A percentile compares a stretch with the other conserved stretches of the same genome.
These are phyloP conservation scores for Camillea tinctor DNA, from an alignment of 2,329 filamentous ascomycete species.

Conservation along the genomic window DNA sequence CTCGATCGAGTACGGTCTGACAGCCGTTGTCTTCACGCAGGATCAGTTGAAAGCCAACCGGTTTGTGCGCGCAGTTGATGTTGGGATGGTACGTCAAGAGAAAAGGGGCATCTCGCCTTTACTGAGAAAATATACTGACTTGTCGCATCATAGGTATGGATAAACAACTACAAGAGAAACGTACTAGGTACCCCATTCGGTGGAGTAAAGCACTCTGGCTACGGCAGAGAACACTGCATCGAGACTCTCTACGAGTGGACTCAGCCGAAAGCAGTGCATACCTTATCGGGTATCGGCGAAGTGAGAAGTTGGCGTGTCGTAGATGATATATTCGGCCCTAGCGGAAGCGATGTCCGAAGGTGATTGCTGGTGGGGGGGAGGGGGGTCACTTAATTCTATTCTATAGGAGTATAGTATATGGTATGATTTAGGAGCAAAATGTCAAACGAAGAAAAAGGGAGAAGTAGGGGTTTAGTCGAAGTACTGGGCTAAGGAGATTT, in stretches of 20 bases:
- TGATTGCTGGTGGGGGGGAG: neutral
- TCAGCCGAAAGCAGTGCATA: conserved; percentile 7
- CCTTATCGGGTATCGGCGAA: conserved; percentile 17
- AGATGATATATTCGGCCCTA: conserved; percentile 1
- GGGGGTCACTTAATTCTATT: neutral
- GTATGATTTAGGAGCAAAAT: too few relatives aligned
- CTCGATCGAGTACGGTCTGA: conserved; percentile 56
- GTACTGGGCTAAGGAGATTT: too few relatives aligned
- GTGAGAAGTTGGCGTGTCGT: neutral
- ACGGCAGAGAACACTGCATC: conserved; percentile 17
- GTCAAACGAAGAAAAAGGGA: too few relatives aligned
- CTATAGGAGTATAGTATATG: too few relatives aligned
- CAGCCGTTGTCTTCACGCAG: conserved; percentile 56
- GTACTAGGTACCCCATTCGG: conserved; percentile 20
- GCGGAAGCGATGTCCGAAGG: neutral
- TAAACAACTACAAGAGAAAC: conserved; percentile 40
- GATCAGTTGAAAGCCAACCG: conserved; percentile 47
- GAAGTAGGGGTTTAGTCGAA: too few relatives aligned
- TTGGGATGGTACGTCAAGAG: conserved; percentile 41
- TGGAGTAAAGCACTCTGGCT: conserved; percentile 21
- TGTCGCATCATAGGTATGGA: conserved; percentile 33
- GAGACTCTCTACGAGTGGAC: conserved; percentile 13
- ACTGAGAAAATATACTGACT: neutral
- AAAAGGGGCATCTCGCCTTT: neutral
- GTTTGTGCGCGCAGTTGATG: conserved; percentile 54